These are phyloP conservation scores for Sinapis alba DNA, from an alignment of 441 rosid species.

Conservation along the genomic window DNA sequence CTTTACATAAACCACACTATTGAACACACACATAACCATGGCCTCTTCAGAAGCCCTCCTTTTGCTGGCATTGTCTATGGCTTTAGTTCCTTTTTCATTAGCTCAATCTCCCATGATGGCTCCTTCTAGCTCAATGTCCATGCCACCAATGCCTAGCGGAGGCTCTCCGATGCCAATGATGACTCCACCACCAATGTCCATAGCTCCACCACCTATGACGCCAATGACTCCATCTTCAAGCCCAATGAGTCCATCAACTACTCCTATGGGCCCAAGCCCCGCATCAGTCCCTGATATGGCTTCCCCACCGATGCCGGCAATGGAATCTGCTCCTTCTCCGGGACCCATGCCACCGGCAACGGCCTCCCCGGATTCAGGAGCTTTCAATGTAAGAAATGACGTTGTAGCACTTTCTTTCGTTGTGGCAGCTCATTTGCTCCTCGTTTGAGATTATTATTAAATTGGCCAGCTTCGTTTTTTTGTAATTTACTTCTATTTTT, in stretches of 20 bases:
- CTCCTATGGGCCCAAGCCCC: constrained; percentile 17
- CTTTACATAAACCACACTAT: constrained; percentile 18
- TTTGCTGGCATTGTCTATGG: constrained; percentile 33
- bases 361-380: constrained; percentile 36
- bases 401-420: constrained; percentile 16
- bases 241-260: constrained; percentile 17
- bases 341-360: constrained; percentile 34
- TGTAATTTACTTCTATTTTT: not conserved
- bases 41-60: constrained; percentile 27
- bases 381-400: constrained; percentile 26
- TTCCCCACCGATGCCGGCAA: constrained; percentile 38
- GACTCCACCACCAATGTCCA: constrained; percentile 28
- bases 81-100: constrained; percentile 23
- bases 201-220: constrained; percentile 27
- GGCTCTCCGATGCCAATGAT: constrained; percentile 22
- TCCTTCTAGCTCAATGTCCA: constrained; percentile 41
- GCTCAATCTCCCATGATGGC: constrained; percentile 44
- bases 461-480: not conserved
- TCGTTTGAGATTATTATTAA: constrained; percentile 29
- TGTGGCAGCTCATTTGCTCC: constrained; percentile 25
- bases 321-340: constrained; percentile 28
- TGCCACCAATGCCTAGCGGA: constrained; percentile 34
- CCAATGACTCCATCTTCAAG: constrained; percentile 28
- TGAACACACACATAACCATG: constrained; percentile 28
- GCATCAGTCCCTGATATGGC: constrained; percentile 16